Base-by-base conservation (phyloP, 768 basidiomycete genomes). In the Holtermannia corniformis region DNA sequence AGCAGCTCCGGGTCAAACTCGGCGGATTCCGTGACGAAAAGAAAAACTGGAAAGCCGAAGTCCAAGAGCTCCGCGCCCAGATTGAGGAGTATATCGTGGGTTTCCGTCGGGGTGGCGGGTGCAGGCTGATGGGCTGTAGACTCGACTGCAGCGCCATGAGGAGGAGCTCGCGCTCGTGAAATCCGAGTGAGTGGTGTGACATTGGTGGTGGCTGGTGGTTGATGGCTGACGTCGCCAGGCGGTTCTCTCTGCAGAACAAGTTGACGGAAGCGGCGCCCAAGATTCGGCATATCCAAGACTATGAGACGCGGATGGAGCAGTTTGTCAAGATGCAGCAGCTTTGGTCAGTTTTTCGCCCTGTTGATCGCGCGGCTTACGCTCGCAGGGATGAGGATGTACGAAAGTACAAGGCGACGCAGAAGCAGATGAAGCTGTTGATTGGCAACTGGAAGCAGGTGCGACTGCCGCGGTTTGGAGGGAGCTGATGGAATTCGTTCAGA, bases 271-370 rank as follows among this genome's bases (percentile, higher is more conserved):
- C 78, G 44, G 80, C 82, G 54, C 86, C 86, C 62, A 91, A 91
- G 65, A 80, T 93, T 12, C 81, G 83, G 55, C 79, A 85, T 16
- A 75, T 93, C 41, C 75, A 77, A 47, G 88, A 93, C 68, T 93
- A 91, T 59, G 90, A 95, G 66, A 76, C 75, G n/a, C 84, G 86
- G 60, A 87, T 93, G 43, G 83, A 87, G 49, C 86, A 90, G 62
- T 79, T 87, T 55, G 75, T 83, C 41, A 80, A 82, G 51, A 79
- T 85, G 63, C 85, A 88, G 64, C 78, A 79, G 47, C 72, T 89
- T 59, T 93, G 89, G 90, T 87, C 68, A 25, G 80, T 71, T 11
- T 52, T 42, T 21, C 5, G 23, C 20, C 21, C 13, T 3, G 43
- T 41, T 47, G 50, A 32, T 13, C 3, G 5, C 23, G 24, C 19